A percentile compares a stretch with the other conserved stretches of the same genome.
phyloP scores from a whole-genome alignment of 108 stramenopile genomes.

The Licmophora abbreviata region DNA sequence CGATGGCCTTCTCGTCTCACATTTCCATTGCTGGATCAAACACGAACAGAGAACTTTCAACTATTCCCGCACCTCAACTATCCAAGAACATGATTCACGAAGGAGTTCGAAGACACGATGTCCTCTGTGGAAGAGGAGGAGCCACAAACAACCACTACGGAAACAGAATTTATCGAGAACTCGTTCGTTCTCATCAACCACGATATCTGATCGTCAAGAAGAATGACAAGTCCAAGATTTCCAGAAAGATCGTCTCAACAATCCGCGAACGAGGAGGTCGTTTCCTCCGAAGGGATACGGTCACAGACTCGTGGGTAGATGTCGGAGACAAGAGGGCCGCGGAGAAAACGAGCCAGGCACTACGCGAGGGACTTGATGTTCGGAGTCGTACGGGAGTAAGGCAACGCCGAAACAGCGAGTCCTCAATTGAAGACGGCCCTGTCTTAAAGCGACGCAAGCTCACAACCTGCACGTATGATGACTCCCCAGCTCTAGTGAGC shows the following conservation, averaged over 20 bases:
- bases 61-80: too few relatives aligned
- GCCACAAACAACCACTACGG: constrained; percentile 68
- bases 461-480: too few relatives aligned
- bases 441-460: too few relatives aligned
- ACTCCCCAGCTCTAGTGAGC: constrained; percentile 3
- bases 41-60: too few relatives aligned
- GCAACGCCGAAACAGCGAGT: neutral
- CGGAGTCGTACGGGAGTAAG: neutral
- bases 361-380: constrained; percentile 26
- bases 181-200: constrained; percentile 32
- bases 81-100: too few relatives aligned
- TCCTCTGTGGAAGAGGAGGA: constrained; percentile 73
- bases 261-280: constrained; percentile 56
- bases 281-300: constrained; percentile 49
- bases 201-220: constrained; percentile 71
- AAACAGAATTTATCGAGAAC: constrained; percentile 50
- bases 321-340: constrained; percentile 27
- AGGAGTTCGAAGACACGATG: constrained; percentile 53
- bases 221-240: constrained; percentile 61
- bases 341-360: constrained; percentile 30
- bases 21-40: too few relatives aligned
- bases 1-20: too few relatives aligned
- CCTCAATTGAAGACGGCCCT: too few relatives aligned
- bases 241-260: constrained; percentile 40
- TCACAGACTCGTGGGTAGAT: constrained; percentile 39